These are phyloP conservation scores for Ustilago hordei DNA, from an alignment of 1,284 basidiomycete genomes.

Conservation along the genomic window DNA sequence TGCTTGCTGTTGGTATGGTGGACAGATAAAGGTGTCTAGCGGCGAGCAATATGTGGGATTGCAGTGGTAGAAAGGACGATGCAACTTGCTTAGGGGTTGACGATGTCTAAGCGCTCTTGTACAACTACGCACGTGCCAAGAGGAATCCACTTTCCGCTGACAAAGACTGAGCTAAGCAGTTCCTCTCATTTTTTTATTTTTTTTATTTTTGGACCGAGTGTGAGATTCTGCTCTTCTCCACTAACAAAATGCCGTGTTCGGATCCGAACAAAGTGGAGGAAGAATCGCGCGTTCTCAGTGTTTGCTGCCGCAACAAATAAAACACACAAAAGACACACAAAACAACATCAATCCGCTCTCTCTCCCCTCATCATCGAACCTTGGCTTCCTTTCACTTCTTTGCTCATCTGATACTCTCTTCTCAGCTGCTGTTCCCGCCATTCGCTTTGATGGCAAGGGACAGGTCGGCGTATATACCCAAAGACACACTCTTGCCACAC, in stretches of 20 bases:
- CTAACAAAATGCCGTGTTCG: conserved; percentile 12
- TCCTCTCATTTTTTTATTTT: too few species aligned
- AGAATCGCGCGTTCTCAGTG: conserved; percentile 10
- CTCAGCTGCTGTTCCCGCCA: background rate
- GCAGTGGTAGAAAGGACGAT: background rate
- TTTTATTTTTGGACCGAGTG: background rate
- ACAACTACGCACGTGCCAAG: conserved; percentile 39
- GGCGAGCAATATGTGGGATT: background rate
- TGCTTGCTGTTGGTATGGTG: background rate
- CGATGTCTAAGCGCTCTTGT: background rate
- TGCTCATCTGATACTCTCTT: background rate
- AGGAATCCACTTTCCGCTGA: background rate
- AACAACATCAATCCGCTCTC: conserved; percentile 12
- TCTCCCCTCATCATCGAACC: too few species aligned
- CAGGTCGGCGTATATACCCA: background rate
- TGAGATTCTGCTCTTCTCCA: background rate
- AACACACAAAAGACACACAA: conserved; percentile 8
- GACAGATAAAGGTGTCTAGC: background rate
- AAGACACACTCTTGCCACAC: background rate
- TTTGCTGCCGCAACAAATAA: conserved; percentile 14
- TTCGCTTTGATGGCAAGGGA: background rate
- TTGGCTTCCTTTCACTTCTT: conserved; percentile 1
- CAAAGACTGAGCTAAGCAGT: background rate
- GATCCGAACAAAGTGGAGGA: conserved; percentile 40
- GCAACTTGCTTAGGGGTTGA: background rate